Conservation (phyloP, 192 early-diverging fungal genomes). For the Glomus cerebriforme region DNA sequence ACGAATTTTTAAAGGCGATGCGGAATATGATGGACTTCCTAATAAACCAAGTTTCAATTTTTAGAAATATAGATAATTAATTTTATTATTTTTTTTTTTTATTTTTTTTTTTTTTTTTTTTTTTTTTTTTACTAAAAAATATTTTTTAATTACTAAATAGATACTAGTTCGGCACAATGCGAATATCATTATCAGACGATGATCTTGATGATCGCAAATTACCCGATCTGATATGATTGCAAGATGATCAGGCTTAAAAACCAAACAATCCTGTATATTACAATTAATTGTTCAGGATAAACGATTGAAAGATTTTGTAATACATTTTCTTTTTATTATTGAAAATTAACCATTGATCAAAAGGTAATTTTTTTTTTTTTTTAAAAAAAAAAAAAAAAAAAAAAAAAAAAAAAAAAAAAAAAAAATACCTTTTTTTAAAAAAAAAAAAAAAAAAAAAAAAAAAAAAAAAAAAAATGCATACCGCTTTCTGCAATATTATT, state of each 20-base stretch:
- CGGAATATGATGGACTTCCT: conserved; percentile 39
- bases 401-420: background rate
- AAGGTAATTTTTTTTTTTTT: background rate
- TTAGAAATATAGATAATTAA: background rate
- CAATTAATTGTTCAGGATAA: background rate
- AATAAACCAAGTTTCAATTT: background rate
- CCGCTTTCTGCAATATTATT: conserved; percentile 1
- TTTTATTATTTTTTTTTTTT: background rate
- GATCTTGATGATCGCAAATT: background rate
- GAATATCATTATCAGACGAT: background rate
- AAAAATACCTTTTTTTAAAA: background rate
- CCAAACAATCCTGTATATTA: background rate
- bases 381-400: background rate
- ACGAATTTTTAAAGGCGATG: conserved; percentile 44
- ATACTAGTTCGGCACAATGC: background rate
- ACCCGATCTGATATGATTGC: background rate
- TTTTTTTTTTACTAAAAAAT: background rate
- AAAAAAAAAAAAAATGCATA: background rate
- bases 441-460: background rate
- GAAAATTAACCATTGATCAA: background rate
- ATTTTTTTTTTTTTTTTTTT: background rate
- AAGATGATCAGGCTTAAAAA: background rate
- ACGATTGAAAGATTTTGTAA: too few species aligned
- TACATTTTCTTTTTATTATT: too few species aligned
- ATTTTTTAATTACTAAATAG: background rate